Base-by-base conservation (phyloP, 2,329 filamentous ascomycete species). In the Colletotrichum neosansevieriae region DNA sequence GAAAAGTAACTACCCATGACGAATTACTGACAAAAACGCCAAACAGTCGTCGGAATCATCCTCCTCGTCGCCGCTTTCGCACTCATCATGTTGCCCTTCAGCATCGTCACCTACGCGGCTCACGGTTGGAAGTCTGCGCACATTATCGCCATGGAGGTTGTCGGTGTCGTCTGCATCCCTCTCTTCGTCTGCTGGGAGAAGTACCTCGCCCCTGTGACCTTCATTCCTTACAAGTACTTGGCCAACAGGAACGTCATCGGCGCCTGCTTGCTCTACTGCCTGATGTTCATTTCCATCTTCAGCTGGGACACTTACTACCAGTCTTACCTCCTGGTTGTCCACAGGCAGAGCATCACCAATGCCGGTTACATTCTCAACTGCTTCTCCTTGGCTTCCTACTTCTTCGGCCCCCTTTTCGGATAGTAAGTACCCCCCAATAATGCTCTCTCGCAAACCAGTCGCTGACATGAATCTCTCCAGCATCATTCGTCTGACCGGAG, bases 61-160 rank as follows among this genome's bases (percentile, higher is more conserved):
- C 76, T 89, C 4, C 58, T 88, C 72, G 79, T 82, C 34, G 77
- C 75, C 7, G 85, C 84, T 7, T 81, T 87, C 49, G 78, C 80
- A 7, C 75, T 88, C 29, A 84, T 90, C 71, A 76, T 90, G 34
- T 79, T 90, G 2, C 88, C 88, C 1, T 84, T 91, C 73, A 88
- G 81, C 17, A 77, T 90, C 19, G 81, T 81, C 13, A 75, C 79
- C 17, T 79, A 77, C 59, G 78, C 81, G 10, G 77, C 79, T 38
- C 73, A 81, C 65, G 79, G 75, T 19, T 85, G 82, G 83, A 75
- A 76, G 53, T 81, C 80, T 9, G 74, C 73, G 51, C 77, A 79
- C 67, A 84, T 86, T 67, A 79, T 85, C 47, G 74, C 78, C 17
- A 84, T 86, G 82, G 77, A 78, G 38, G 81, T 85, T 2, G 70